Conservation (phyloP, 1,284 basidiomycete species). For the Paramarasmius palmivorus region DNA sequence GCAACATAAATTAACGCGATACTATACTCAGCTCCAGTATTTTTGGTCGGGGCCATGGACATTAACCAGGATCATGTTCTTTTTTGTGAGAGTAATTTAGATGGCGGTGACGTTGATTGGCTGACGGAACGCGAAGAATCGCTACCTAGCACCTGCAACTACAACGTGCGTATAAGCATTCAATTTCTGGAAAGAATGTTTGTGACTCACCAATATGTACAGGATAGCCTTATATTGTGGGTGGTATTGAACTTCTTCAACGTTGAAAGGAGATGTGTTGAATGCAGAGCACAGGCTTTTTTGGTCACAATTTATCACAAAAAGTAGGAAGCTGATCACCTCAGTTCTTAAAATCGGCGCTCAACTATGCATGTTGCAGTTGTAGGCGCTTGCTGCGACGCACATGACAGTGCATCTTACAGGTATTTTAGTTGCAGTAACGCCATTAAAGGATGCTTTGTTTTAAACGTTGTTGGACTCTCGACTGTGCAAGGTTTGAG, state of each 20-base stretch:
- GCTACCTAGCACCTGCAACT: background rate
- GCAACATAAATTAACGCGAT: background rate
- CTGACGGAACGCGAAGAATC: background rate
- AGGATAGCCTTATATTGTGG: background rate
- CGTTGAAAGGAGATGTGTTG: background rate
- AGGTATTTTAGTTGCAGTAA: background rate
- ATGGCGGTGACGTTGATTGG: background rate
- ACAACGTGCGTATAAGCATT: background rate
- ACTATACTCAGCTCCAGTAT: background rate
- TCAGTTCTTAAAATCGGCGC: background rate
- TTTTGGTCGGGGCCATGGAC: conserved; percentile 6
- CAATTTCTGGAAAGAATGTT: background rate
- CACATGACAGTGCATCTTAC: background rate
- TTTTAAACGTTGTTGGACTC: background rate
- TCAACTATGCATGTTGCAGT: background rate
- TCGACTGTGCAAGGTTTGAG: background rate
- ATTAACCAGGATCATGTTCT: background rate
- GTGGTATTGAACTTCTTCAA: background rate
- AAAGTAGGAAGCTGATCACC: background rate
- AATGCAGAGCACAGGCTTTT: background rate
- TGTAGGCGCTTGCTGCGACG: background rate
- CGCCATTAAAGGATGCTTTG: background rate
- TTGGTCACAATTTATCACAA: background rate
- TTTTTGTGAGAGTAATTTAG: background rate
- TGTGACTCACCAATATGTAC: background rate